phyloP scores from a whole-genome alignment of 805 yeast species.

The Martiniozyma abietophila region DNA sequence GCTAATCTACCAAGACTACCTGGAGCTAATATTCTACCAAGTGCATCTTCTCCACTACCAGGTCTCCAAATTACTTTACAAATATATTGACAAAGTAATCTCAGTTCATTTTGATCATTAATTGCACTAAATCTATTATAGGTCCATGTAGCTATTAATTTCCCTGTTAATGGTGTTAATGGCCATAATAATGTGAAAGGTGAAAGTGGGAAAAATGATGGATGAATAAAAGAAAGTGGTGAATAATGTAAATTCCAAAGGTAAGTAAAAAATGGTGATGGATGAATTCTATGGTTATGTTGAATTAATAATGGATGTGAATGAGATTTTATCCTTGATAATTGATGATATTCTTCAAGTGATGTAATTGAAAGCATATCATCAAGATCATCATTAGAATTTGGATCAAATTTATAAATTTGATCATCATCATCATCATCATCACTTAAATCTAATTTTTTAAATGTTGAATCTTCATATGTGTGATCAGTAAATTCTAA shows the following conservation, averaged over 20 bases:
- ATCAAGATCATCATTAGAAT: slow-evolving; percentile 2
- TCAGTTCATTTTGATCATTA: slow-evolving; percentile 22
- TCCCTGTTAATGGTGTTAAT: slow-evolving; percentile 47
- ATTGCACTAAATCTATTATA: slow-evolving; percentile 33
- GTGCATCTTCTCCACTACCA: slow-evolving; percentile 58
- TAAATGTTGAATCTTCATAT: slow-evolving; percentile 4
- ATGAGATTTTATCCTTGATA: no score
- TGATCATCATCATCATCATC: slow-evolving; percentile 6
- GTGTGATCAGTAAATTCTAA: slow-evolving; percentile 23
- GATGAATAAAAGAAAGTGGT: no score
- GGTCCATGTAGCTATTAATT: slow-evolving; percentile 45
- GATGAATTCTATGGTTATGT: no score
- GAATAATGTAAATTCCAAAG: no score
- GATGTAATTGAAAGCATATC: slow-evolving; percentile 9
- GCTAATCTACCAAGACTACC: slow-evolving; percentile 53
- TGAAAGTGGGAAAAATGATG: no score
- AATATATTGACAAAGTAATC: slow-evolving; percentile 44
- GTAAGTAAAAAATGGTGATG: no score
- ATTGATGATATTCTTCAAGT: slow-evolving; percentile 4
- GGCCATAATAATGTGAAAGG: no score
- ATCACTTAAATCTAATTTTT: slow-evolving; percentile 1
- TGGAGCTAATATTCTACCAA: slow-evolving; percentile 50
- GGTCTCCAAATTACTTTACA: slow-evolving; percentile 42
- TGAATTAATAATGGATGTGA: no score
- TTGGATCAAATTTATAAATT: slow-evolving; percentile 3